Evolutionary conservation across 108 stramenopile species (phyloP).

Genomic region (Skeletonema tropicum): DNA sequence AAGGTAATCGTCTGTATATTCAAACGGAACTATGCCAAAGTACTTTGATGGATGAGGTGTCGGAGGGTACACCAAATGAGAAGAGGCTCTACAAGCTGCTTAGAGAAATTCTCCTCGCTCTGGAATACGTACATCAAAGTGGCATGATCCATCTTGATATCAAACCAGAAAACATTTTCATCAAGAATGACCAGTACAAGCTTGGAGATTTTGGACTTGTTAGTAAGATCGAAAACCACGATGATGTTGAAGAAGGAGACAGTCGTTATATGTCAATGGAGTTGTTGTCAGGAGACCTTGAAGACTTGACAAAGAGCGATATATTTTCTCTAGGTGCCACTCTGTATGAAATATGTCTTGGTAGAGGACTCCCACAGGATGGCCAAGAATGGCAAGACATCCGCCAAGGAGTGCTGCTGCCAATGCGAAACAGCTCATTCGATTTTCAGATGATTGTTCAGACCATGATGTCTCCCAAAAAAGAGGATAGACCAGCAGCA

Average conservation of each 20-base stretch:
- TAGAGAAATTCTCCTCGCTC: constrained; percentile 85
- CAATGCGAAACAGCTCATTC: constrained; percentile 64
- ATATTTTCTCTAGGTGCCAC: constrained; percentile 94
- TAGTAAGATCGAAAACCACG: constrained; percentile 61
- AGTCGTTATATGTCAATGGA: constrained; percentile 95
- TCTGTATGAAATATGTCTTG: constrained; percentile 87
- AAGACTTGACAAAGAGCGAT: constrained; percentile 92
- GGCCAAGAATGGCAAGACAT: constrained; percentile 93
- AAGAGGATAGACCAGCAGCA: constrained; percentile 70
- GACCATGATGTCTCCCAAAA: constrained; percentile 83
- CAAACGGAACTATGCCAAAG: constrained; percentile 82
- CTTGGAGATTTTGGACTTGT: constrained; percentile 95
- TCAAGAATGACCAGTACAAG: constrained; percentile 92
- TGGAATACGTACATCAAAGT: constrained; percentile 85
- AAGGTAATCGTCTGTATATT: constrained; percentile 83
- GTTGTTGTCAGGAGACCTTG: constrained; percentile 82
- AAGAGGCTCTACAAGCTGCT: constrained; percentile 77
- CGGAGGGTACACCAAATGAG: constrained; percentile 34
- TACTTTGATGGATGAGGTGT: constrained; percentile 66
- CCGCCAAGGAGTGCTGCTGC: constrained; percentile 67
- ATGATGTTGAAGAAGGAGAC: constrained; percentile 93
- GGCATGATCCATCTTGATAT: constrained; percentile 94
- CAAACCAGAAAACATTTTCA: constrained; percentile 95
- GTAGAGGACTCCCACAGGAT: constrained; percentile 73
- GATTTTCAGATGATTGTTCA: constrained; percentile 74